Conservation (phyloP, 148 eudicot genomes). For the Tetragonia tetragonoides region DNA sequence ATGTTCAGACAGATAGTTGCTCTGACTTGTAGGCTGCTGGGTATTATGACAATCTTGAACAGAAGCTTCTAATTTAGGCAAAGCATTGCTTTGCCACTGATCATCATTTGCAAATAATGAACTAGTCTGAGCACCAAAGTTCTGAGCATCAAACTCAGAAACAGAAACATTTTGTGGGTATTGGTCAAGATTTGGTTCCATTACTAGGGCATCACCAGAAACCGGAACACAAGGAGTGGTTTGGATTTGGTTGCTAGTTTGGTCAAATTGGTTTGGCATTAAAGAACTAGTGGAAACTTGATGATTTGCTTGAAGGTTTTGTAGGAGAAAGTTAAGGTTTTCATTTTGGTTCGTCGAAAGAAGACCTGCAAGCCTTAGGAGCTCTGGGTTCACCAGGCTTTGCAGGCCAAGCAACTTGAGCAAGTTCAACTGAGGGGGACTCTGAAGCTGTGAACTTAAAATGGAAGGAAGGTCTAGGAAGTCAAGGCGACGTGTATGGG, state of each 20-base stretch:
- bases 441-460: slow-evolving; percentile 39
- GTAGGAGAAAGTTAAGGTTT: slow-evolving; percentile 30
- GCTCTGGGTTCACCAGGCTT: slow-evolving; percentile 58
- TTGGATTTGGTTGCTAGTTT: slow-evolving; percentile 5
- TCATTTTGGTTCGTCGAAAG: slow-evolving; percentile 39
- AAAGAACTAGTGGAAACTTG: not conserved
- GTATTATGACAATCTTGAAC: not conserved
- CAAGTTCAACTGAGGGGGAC: slow-evolving; percentile 44
- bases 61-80: not conserved
- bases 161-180: slow-evolving; percentile 17
- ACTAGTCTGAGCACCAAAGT: not conserved
- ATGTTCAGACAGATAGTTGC: slow-evolving; percentile 23
- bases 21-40: slow-evolving; percentile 13
- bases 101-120: not conserved
- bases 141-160: slow-evolving; percentile 17
- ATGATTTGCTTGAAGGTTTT: slow-evolving; percentile 28
- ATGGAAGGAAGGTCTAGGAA: slow-evolving; percentile 62
- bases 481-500: slow-evolving; percentile 82
- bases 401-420: slow-evolving; percentile 57
- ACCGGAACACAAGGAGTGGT: slow-evolving; percentile 25
- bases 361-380: slow-evolving; percentile 56
- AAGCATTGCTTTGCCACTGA: slow-evolving; percentile 13
- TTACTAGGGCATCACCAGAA: slow-evolving; percentile 20
- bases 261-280: slow-evolving; percentile 14
- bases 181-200: slow-evolving; percentile 36